These are phyloP conservation scores for Saccharomycopsis selenospora DNA, from an alignment of 805 yeast species.

Conservation along the genomic window DNA sequence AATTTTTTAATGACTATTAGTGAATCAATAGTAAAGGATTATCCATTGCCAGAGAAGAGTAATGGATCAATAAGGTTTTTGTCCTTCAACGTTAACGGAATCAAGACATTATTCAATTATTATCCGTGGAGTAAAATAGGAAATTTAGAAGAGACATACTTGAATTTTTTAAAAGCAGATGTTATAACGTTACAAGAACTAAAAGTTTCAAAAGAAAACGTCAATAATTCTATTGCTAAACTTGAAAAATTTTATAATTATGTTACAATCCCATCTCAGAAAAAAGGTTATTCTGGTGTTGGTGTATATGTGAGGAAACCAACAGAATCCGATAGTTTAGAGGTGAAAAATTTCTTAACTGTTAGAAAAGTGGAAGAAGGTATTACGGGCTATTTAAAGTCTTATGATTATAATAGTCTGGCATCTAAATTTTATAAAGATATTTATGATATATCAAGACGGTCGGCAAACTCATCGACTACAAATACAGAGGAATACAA, in stretches of 20 bases:
- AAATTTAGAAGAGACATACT: conserved; percentile 33
- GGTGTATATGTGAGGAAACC: conserved; percentile 67
- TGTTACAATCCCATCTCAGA: conserved; percentile 56
- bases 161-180: conserved; percentile 57
- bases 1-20: too few species aligned
- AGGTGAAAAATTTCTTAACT: conserved; percentile 33
- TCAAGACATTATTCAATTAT: conserved; percentile 71
- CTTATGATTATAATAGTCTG: conserved; percentile 9
- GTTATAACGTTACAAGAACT: conserved; percentile 83
- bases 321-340: conserved; percentile 9
- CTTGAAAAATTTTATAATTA: conserved; percentile 55
- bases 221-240: conserved; percentile 42
- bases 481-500: conserved; percentile 23
- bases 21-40: too few species aligned
- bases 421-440: conserved; percentile 13
- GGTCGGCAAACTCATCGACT: conserved; percentile 24
- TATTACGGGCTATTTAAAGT: conserved; percentile 56
- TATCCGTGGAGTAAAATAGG: conserved; percentile 68
- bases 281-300: conserved; percentile 89
- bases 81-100: conserved; percentile 81
- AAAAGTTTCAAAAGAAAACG: conserved; percentile 50
- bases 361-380: conserved; percentile 87
- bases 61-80: conserved; percentile 36
- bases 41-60: background rate
- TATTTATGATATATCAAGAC: conserved; percentile 18